Percentiles rank a stretch among this genome's conserved stretches.
These are phyloP conservation scores for Aspergillus flavus DNA, from an alignment of 2,329 filamentous ascomycete genomes.

Conservation along the genomic window DNA sequence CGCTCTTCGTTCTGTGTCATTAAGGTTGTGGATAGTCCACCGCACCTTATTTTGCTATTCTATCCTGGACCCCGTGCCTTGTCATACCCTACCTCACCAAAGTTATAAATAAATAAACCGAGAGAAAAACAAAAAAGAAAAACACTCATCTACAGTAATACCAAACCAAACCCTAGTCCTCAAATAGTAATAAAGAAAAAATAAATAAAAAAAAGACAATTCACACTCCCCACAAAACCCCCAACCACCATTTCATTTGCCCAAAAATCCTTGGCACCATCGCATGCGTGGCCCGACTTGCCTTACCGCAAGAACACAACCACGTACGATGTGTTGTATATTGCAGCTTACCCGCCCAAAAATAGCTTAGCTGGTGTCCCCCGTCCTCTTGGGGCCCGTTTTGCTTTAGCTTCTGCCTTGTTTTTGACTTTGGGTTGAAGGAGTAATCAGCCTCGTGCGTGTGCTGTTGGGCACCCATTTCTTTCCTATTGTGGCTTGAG, in stretches of 20 bases:
- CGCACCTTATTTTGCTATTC: background rate
- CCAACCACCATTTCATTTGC: background rate
- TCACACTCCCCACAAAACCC: background rate
- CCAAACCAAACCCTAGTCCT: background rate
- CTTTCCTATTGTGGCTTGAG: background rate
- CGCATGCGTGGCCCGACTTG: background rate
- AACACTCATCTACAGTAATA: background rate
- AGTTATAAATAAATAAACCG: background rate
- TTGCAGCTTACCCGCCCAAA: background rate
- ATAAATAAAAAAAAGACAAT: background rate
- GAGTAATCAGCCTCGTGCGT: background rate
- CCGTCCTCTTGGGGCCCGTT: too few species aligned
- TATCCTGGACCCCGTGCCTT: background rate
- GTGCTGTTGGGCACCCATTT: background rate
- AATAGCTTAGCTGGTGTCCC: background rate
- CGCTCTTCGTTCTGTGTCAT: background rate
- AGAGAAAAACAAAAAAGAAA: background rate
- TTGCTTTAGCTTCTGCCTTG: background rate
- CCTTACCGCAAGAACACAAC: constrained; percentile 1
- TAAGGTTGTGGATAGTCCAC: background rate
- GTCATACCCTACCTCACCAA: background rate
- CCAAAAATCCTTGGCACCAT: background rate
- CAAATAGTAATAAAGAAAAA: too few species aligned
- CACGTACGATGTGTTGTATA: constrained; percentile 6
- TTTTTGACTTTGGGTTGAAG: background rate